Percentiles rank a stretch among this genome's conserved stretches.
phyloP scores from a whole-genome alignment of 495 filamentous ascomycete genomes.

The Thozetella sp. region DNA sequence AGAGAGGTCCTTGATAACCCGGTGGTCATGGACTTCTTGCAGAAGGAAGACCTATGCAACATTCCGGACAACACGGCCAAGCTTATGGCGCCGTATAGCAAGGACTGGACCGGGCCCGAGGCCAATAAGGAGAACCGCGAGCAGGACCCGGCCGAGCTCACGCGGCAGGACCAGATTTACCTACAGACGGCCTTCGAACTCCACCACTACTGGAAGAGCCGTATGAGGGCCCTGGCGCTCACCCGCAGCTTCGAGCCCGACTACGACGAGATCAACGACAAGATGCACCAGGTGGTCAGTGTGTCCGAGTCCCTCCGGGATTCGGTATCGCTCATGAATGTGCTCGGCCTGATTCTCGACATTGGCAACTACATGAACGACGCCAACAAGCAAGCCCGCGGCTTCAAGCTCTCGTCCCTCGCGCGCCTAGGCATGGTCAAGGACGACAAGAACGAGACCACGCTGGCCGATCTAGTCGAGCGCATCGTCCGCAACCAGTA shows the following conservation, averaged over 20 bases:
- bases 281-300: conserved; percentile 77
- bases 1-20: conserved; percentile 85
- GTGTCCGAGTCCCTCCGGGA: conserved; percentile 89
- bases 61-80: conserved; percentile 91
- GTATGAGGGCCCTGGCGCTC: conserved; percentile 86
- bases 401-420: conserved; percentile 97
- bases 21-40: conserved; percentile 97
- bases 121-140: conserved; percentile 79
- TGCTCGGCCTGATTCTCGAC: conserved; percentile 92
- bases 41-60: conserved; percentile 86
- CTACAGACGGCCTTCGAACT: conserved; percentile 91
- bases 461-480: conserved; percentile 95
- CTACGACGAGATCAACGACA: conserved; percentile 86
- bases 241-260: conserved; percentile 86
- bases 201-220: conserved; percentile 97
- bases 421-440: conserved; percentile 95
- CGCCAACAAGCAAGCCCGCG: conserved; percentile 94
- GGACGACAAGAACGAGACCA: conserved; percentile 97
- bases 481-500: conserved; percentile 96
- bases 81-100: conserved; percentile 90
- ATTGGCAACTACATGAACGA: conserved; percentile 99
- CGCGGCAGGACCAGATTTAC: conserved; percentile 93
- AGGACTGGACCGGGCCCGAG: conserved; percentile 93
- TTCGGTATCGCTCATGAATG: conserved; percentile 91
- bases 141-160: conserved; percentile 85